Evolutionary conservation across 2,329 filamentous ascomycete species (phyloP), one percentile per base, ranked within the genome.

Genomic region (Ceratocystis cacaofunesta): DNA sequence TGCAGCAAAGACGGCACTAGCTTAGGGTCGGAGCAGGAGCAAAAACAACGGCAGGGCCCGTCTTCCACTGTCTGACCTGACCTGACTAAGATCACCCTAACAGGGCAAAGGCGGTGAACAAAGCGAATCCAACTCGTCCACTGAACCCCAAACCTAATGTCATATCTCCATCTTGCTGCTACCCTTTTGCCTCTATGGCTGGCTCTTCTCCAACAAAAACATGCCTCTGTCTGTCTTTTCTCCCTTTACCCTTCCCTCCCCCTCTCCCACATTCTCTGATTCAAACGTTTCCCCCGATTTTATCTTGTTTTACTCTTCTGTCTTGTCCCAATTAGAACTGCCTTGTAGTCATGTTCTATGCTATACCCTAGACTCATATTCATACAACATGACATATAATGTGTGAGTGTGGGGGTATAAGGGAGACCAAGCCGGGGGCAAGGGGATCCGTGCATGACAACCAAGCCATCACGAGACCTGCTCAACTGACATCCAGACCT

Each of bases 401-500:
- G 15, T 5, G 44, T n/a, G 44, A 5, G 44, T 17, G 17, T 19
- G 15, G 44, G 44, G 17, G 52, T 57, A 15, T 15, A 15, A 25
- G 28, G 22, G 10, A 57, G 52, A n/a, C 32, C 52, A 57, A 17
- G 4, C 22, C 52, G 28, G 22, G 52, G 52, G 12, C 22, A 30
- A 57, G 52, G 52, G 46, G 46, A 50, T 57, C 52, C 52, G 52
- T 57, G 52, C 52, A 57, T 57, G 22, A 57, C 22, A 57, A 57
- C 22, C 52, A 30, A 30, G 52, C 5, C 52, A 22, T 57, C 52
- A 57, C 52, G 52, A 57, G 52, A 57, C 52, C 46, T 50, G 46
- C 46, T 22, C 46, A 19, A 50, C 46, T 19, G 17, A 50, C 17
- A 10, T n/a, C 4, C 72, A 55, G 70, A 70, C 3, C 69, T 75